Evolutionary conservation across 768 basidiomycete species (phyloP).

Genomic region (Hericium erinaceus): DNA sequence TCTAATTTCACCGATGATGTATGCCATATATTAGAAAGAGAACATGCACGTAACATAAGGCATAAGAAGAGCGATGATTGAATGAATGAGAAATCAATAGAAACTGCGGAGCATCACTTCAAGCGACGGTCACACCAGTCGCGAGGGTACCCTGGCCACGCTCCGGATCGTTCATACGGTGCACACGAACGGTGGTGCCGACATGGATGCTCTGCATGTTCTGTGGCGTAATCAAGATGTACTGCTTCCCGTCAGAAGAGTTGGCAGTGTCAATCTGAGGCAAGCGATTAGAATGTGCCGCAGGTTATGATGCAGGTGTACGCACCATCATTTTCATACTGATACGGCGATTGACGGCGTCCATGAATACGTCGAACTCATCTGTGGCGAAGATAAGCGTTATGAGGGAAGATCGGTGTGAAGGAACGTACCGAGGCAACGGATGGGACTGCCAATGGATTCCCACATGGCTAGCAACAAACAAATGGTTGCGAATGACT

Average conservation of each 20-base stretch:
- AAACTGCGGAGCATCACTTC: neutral
- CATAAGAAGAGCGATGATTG: no score
- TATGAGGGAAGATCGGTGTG: neutral
- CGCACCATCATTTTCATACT: slow-evolving; percentile 93
- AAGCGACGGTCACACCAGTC: slow-evolving; percentile 17
- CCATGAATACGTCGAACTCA: slow-evolving; percentile 99
- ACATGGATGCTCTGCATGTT: slow-evolving; percentile 71
- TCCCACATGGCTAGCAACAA: slow-evolving; percentile 94
- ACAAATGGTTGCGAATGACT: slow-evolving; percentile 94
- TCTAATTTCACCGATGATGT: no score
- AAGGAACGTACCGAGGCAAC: slow-evolving; percentile 65
- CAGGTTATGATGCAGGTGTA: neutral
- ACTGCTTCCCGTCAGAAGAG: slow-evolving; percentile 81
- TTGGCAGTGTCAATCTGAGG: slow-evolving; percentile 82
- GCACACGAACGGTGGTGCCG: slow-evolving; percentile 63
- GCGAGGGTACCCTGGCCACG: slow-evolving; percentile 47
- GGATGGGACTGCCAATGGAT: slow-evolving; percentile 84
- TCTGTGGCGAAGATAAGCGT: slow-evolving; percentile 33
- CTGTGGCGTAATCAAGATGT: slow-evolving; percentile 93
- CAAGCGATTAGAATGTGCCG: slow-evolving; percentile 2
- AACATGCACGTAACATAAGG: no score
- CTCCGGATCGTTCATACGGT: slow-evolving; percentile 73
- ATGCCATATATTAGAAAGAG: no score
- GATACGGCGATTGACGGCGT: slow-evolving; percentile 83
- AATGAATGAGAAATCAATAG: neutral